Conservation (phyloP, 169 alveolate genomes). For the Miamiensis avidus region DNA sequence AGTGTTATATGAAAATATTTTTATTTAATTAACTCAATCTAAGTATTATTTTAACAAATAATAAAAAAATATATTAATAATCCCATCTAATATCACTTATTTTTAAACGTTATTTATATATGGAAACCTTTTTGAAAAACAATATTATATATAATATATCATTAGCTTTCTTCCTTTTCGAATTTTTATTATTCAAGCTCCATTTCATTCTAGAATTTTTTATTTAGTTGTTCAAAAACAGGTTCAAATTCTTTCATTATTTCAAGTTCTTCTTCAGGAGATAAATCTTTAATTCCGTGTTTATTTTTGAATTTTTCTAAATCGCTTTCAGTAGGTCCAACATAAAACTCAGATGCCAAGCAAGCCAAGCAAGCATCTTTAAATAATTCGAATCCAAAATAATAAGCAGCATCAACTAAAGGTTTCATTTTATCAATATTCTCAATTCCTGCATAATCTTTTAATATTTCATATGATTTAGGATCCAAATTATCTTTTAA, state of each 20-base stretch:
- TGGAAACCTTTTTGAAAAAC: no score
- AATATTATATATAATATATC: background rate
- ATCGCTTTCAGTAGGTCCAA: constrained; percentile 12
- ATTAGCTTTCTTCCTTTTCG: background rate
- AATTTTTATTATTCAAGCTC: constrained; percentile 12
- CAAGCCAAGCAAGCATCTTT: constrained; percentile 17
- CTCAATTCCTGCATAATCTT: constrained; percentile 8
- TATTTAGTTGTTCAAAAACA: constrained; percentile 15
- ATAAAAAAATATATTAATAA: no score
- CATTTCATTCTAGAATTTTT: constrained; percentile 13
- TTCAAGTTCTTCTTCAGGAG: constrained; percentile 24
- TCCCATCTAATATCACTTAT: no score
- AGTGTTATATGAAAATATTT: no score
- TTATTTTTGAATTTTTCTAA: constrained; percentile 3
- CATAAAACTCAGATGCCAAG: constrained; percentile 15
- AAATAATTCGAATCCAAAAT: constrained; percentile 12
- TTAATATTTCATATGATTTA: background rate
- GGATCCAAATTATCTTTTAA: constrained; percentile 12
- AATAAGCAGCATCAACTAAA: constrained; percentile 11
- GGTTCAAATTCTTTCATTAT: constrained; percentile 25
- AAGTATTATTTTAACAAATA: no score
- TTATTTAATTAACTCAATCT: no score
- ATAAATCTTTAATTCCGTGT: constrained; percentile 3
- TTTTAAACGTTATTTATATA: no score
- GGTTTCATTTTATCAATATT: constrained; percentile 19